Percentiles rank a stretch among this genome's conserved stretches.
phyloP scores from a whole-genome alignment of 129 eudicot species.

The Smallanthus sonchifolius region DNA sequence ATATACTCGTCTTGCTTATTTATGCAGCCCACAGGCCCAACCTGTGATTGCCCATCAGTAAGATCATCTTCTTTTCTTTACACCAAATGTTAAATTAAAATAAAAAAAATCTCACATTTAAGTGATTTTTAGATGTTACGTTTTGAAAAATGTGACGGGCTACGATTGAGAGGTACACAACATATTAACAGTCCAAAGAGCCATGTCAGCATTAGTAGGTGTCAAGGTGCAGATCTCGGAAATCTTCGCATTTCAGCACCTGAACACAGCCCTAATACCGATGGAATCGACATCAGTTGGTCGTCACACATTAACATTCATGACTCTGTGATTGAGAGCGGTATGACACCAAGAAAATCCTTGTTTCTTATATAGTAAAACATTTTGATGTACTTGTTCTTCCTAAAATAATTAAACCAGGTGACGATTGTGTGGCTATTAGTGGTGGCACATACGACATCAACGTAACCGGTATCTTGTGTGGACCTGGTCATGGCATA shows the following conservation, averaged over 20 bases:
- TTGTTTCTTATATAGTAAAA: neutral
- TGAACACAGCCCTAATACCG: constrained; percentile 25
- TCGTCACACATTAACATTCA: constrained; percentile 21
- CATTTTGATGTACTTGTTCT: neutral
- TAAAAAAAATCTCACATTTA: neutral
- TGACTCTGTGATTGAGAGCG: constrained; percentile 24
- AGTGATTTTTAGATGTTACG: constrained; percentile 12
- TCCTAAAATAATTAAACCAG: neutral
- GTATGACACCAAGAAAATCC: constrained; percentile 10
- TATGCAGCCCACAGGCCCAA: neutral
- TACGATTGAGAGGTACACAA: constrained; percentile 16
- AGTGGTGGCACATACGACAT: constrained; percentile 19
- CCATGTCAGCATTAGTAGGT: constrained; percentile 7
- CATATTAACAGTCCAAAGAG: constrained; percentile 26
- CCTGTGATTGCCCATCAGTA: neutral
- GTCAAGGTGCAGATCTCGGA: constrained; percentile 10
- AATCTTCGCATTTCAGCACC: constrained; percentile 29
- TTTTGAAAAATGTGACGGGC: constrained; percentile 16
- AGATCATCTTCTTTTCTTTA: neutral
- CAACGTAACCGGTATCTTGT: constrained; percentile 15
- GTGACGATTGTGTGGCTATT: constrained; percentile 34
- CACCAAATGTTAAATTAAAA: neutral
- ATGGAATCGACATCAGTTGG: constrained; percentile 31
- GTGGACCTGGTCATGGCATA: constrained; percentile 36
- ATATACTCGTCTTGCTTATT: neutral